Conservation (phyloP, 106 monocot genomes). For the Xerophyta viscosa region DNA sequence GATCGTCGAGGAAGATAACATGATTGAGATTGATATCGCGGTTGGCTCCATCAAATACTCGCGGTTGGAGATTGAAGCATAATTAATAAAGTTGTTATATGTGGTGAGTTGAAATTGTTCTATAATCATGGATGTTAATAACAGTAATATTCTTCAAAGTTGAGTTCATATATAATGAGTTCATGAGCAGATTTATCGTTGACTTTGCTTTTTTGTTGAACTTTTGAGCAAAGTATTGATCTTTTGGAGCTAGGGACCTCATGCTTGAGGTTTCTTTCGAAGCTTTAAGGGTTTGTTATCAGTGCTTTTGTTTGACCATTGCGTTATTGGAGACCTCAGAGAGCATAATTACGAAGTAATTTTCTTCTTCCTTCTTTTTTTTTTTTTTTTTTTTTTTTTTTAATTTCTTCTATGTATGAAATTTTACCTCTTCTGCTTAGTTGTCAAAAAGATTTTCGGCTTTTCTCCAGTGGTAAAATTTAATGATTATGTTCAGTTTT, state of each 20-base stretch:
- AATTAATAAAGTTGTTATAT: background rate
- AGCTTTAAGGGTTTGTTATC: no score
- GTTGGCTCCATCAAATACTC: conserved; percentile 77
- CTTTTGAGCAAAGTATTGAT: background rate
- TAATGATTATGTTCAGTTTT: no score
- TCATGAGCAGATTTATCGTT: background rate
- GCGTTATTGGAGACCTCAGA: conserved; percentile 1
- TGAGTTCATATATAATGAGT: no score
- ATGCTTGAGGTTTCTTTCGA: background rate
- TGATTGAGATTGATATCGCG: conserved; percentile 84
- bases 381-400: no score
- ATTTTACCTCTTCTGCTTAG: no score
- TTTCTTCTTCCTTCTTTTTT: no score
- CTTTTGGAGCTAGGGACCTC: background rate
- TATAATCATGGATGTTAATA: background rate
- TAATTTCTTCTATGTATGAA: no score
- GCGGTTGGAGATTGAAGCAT: conserved; percentile 40
- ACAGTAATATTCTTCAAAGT: no score
- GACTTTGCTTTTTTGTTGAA: no score
- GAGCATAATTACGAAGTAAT: no score
- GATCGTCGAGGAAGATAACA: conserved; percentile 73
- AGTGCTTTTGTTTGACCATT: conserved; percentile 1
- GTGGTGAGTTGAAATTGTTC: background rate
- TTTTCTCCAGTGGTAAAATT: no score
- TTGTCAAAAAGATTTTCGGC: no score